phyloP scores from a whole-genome alignment of 257 asterid genomes.

The Ocimum tenuiflorum region DNA sequence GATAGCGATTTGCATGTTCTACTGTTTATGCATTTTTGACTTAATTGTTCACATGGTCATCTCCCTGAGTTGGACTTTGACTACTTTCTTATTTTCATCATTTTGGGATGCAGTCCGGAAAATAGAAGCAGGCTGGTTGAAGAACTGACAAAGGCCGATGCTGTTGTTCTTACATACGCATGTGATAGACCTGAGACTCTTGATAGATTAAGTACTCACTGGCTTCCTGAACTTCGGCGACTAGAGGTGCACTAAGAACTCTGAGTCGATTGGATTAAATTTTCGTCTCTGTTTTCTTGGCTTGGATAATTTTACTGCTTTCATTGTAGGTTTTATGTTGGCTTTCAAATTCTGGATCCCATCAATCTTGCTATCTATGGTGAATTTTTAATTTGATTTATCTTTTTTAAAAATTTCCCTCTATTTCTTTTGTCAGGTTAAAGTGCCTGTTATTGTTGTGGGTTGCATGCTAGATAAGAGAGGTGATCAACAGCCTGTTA shows the following conservation, averaged over 20 bases:
- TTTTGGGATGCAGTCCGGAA: constrained; percentile 51
- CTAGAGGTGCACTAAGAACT: constrained; percentile 53
- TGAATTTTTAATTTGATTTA: background rate
- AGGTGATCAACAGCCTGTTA: constrained; percentile 60
- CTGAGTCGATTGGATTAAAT: constrained; percentile 10
- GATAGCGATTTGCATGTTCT: background rate
- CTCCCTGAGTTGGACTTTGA: constrained; percentile 3
- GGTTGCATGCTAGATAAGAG: constrained; percentile 97
- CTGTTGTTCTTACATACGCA: constrained; percentile 83
- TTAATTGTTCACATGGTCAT: background rate
- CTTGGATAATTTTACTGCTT: background rate
- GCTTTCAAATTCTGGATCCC: background rate
- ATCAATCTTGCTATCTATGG: background rate
- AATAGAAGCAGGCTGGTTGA: constrained; percentile 63
- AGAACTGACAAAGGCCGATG: constrained; percentile 80
- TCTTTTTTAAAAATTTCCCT: background rate
- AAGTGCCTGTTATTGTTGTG: constrained; percentile 91
- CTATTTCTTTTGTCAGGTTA: constrained; percentile 45
- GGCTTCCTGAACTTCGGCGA: constrained; percentile 95
- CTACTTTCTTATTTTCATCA: background rate
- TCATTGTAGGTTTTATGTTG: background rate
- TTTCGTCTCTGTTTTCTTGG: constrained; percentile 11
- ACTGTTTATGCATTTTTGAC: background rate
- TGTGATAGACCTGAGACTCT: constrained; percentile 88
- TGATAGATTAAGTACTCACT: constrained; percentile 81